These are phyloP conservation scores for Calonectria hongkongensis DNA, from an alignment of 2,329 filamentous ascomycete genomes.

Conservation along the genomic window DNA sequence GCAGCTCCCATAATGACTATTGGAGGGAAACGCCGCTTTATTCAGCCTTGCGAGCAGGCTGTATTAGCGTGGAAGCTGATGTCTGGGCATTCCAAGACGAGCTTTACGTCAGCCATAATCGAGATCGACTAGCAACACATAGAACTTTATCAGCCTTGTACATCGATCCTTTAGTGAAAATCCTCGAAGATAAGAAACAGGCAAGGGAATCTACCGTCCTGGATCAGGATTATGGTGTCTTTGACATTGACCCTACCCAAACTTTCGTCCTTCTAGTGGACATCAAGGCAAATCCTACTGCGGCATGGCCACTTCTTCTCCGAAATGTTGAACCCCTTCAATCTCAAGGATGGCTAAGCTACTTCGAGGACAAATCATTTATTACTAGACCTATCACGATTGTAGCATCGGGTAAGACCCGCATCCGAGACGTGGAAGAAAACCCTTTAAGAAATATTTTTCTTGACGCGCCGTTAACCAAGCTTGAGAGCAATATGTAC, in stretches of 20 bases:
- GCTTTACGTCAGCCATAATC: constrained; percentile 79
- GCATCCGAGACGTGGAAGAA: constrained; percentile 41
- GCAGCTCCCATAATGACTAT: constrained; percentile 84
- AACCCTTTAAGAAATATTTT: constrained; percentile 72
- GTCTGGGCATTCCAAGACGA: constrained; percentile 75
- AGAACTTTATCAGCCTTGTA: constrained; percentile 79
- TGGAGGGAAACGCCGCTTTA: constrained; percentile 78
- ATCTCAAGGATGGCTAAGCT: constrained; percentile 73
- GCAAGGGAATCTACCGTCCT: neutral
- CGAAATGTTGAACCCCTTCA: constrained; percentile 73
- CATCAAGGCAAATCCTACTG: constrained; percentile 72
- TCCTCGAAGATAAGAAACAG: constrained; percentile 70
- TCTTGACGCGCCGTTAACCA: constrained; percentile 78
- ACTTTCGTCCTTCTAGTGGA: constrained; percentile 80
- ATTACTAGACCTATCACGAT: constrained; percentile 77
- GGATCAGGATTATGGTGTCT: constrained; percentile 70
- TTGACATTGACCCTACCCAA: constrained; percentile 70
- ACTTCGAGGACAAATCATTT: constrained; percentile 70
- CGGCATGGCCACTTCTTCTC: constrained; percentile 54
- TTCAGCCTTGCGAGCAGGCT: constrained; percentile 76
- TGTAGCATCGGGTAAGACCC: constrained; percentile 76
- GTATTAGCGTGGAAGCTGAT: constrained; percentile 80
- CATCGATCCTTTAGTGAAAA: constrained; percentile 76
- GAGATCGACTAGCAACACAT: constrained; percentile 69
- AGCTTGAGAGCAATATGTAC: constrained; percentile 62